These are phyloP conservation scores for Pseudogymnoascus sp. DNA, from an alignment of 2,329 filamentous ascomycete genomes.

Conservation along the genomic window DNA sequence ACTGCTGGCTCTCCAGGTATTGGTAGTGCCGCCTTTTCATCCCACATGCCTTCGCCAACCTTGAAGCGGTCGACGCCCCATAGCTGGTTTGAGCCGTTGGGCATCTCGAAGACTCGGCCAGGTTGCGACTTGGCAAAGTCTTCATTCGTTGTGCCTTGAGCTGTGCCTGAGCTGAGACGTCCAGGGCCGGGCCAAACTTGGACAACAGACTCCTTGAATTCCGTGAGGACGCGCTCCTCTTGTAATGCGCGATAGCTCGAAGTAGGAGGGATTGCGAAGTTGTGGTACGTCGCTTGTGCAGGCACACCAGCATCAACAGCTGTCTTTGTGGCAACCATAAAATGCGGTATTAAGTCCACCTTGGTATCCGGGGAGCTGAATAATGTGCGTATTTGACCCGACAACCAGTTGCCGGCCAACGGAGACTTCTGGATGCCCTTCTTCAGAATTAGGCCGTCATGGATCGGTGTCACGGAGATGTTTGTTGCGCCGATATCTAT, in stretches of 20 bases:
- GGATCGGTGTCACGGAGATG: conserved; percentile 81
- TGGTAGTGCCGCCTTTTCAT: conserved; percentile 65
- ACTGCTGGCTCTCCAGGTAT: conserved; percentile 36
- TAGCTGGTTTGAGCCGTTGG: conserved; percentile 91
- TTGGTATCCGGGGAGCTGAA: conserved; percentile 63
- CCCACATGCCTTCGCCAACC: conserved; percentile 83
- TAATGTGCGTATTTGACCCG: conserved; percentile 74
- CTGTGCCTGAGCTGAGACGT: conserved; percentile 43
- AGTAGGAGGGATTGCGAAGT: conserved; percentile 53
- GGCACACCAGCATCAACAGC: conserved; percentile 79
- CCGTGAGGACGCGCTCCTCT: conserved; percentile 85
- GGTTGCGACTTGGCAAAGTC: conserved; percentile 66
- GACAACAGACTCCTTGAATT: conserved; percentile 97
- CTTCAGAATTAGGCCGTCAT: conserved; percentile 90
- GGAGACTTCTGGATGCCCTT: conserved; percentile 80
- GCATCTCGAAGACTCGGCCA: conserved; percentile 90
- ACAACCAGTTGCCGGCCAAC: conserved; percentile 83
- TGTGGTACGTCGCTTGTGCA: conserved; percentile 65
- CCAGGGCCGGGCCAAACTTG: conserved; percentile 84
- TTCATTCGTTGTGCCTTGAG: conserved; percentile 56
- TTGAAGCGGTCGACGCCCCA: conserved; percentile 84
- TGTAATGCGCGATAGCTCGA: conserved; percentile 74
- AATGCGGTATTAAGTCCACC: conserved; percentile 73
- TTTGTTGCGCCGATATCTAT: conserved; percentile 86
- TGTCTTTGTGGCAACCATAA: conserved; percentile 78